Evolutionary conservation across 2,329 filamentous ascomycete genomes (phyloP).

Genomic region (Neurospora sp.): DNA sequence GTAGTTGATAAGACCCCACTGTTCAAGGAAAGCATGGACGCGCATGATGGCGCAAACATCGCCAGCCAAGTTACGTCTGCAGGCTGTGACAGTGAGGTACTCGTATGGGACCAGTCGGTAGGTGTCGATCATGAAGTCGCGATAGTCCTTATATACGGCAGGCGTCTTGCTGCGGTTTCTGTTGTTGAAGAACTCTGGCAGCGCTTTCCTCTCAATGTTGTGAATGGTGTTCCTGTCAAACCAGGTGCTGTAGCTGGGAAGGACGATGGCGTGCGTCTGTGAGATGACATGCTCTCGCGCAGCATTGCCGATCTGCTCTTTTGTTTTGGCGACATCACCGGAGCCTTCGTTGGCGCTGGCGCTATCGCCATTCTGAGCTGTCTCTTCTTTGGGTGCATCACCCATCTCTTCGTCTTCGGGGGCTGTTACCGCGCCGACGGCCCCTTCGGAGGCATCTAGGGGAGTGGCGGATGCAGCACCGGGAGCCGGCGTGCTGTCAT

Average conservation of each 20-base stretch:
- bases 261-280: slow-evolving; percentile 90
- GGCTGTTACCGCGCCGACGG: slow-evolving; percentile 50
- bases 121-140: slow-evolving; percentile 99
- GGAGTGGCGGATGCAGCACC: slow-evolving; percentile 48
- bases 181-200: slow-evolving; percentile 98
- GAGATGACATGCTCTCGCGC: slow-evolving; percentile 87
- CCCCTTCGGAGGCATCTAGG: slow-evolving; percentile 59
- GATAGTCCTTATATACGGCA: slow-evolving; percentile 95
- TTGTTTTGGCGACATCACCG: slow-evolving; percentile 53
- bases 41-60: slow-evolving; percentile 99
- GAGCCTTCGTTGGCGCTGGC: slow-evolving; percentile 33
- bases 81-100: slow-evolving; percentile 94
- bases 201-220: slow-evolving; percentile 82
- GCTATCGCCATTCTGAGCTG: slow-evolving; percentile 25
- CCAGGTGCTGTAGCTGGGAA: slow-evolving; percentile 97
- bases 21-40: slow-evolving; percentile 93
- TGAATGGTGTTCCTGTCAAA: slow-evolving; percentile 96
- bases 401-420: slow-evolving; percentile 75
- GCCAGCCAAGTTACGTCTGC: slow-evolving; percentile 85
- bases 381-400: slow-evolving; percentile 47
- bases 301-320: slow-evolving; percentile 72
- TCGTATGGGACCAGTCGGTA: slow-evolving; percentile 93
- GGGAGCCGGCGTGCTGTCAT: slow-evolving; percentile 49
- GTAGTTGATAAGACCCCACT: slow-evolving; percentile 98
- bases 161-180: slow-evolving; percentile 97